These are phyloP conservation scores for Eucalyptus coolabah DNA, from an alignment of 345 rosid genomes.

Conservation along the genomic window DNA sequence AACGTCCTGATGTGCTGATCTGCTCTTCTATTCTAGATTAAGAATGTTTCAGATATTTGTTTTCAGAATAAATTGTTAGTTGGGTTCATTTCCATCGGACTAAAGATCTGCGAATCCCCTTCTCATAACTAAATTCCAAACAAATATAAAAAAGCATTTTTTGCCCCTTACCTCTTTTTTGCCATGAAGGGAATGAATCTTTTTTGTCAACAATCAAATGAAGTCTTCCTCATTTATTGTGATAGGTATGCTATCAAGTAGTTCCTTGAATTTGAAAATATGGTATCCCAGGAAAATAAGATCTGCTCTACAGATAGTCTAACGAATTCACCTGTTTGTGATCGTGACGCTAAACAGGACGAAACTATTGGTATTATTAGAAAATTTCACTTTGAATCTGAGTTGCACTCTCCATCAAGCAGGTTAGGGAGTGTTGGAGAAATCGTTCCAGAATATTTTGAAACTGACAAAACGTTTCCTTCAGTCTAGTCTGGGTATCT, in stretches of 20 bases:
- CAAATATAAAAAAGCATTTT: background rate
- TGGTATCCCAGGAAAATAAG: background rate
- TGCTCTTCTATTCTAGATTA: background rate
- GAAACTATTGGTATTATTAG: background rate
- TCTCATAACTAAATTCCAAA: background rate
- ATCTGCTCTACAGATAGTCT: background rate
- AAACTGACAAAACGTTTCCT: no score
- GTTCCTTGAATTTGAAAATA: background rate
- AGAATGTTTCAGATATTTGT: background rate
- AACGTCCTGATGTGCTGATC: background rate
- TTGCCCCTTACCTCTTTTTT: background rate
- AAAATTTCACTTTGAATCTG: background rate
- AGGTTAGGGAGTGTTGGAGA: background rate
- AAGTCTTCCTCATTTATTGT: background rate
- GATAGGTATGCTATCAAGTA: background rate
- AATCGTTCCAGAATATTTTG: no score
- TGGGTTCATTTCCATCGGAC: background rate
- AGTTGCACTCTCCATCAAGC: background rate
- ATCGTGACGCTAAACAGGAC: background rate
- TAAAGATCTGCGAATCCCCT: background rate
- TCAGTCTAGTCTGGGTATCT: no score
- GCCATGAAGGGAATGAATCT: background rate
- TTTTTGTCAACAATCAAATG: background rate
- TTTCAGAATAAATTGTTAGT: background rate
- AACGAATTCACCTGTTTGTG: background rate